phyloP scores from a whole-genome alignment of 257 asterid species.

The Solanum bulbocastanum region DNA sequence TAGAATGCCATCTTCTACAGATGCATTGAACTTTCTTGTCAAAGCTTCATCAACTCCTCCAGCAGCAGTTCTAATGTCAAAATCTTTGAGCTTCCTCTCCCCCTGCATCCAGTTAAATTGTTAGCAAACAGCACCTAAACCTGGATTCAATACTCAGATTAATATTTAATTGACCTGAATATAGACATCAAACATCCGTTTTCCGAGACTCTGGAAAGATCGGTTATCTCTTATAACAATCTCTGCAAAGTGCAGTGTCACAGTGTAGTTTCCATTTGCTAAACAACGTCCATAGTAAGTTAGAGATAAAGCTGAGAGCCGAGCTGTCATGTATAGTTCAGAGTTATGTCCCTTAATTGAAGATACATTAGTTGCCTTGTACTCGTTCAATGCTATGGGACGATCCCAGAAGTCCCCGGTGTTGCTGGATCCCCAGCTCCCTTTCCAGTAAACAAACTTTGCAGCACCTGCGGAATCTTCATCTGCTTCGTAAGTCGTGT shows the following conservation, averaged over 20 bases:
- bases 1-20: slow-evolving; percentile 4
- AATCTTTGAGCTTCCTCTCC: slow-evolving; percentile 4
- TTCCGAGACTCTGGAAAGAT: too few relatives aligned
- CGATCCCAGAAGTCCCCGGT: not conserved
- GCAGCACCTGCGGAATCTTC: not conserved
- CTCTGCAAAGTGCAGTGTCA: slow-evolving; percentile 10
- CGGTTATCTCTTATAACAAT: not conserved
- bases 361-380: not conserved
- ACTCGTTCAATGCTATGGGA: not conserved
- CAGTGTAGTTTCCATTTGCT: slow-evolving; percentile 8
- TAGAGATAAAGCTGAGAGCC: slow-evolving; percentile 4
- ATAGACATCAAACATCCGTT: too few relatives aligned
- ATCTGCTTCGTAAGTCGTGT: not conserved
- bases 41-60: slow-evolving; percentile 7
- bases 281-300: slow-evolving; percentile 3
- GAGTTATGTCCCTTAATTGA: not conserved
- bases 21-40: not conserved
- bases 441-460: not conserved
- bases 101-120: not conserved
- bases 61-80: slow-evolving; percentile 13
- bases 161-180: too few relatives aligned
- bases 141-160: too few relatives aligned
- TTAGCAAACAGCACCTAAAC: too few relatives aligned
- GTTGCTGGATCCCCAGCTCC: slow-evolving; percentile 1
- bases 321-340: slow-evolving; percentile 5